Evolutionary conservation across 2,329 filamentous ascomycete genomes (phyloP), one percentile per base, ranked within the genome.

Genomic region (Cadophora sp.): DNA sequence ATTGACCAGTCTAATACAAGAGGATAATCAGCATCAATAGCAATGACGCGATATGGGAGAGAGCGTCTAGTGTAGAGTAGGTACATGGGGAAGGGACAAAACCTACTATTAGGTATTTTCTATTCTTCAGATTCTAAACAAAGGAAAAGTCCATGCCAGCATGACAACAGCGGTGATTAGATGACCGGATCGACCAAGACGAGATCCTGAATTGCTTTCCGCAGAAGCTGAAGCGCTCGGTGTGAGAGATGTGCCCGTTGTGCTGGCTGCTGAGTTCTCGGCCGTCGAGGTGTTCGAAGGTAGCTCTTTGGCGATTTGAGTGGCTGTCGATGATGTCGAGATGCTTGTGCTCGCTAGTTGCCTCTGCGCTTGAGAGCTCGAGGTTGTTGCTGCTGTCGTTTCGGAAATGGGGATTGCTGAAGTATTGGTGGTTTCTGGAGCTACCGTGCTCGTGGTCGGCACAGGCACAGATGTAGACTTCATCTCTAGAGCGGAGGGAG

Each of bases 41-140:
- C 53, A 31, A 31, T 48, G 37, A n/a, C 14, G 19, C 29, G 56
- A 19, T 59, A 34, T 31, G 40, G 37, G 16, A 26, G 22, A 34
- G 31, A 29, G 16, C 7, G 34, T 60, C 11, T 16, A 46, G 37
- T 27, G 26, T 43, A 26, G 19, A 37, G 43, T 46, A 62, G 4
- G 26, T 55, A 55, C 50, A 55, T 55, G 26, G 27, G 26, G 26
- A 6, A 62, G 59, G 40, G 50, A 19, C 26, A 27, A 24, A 62
- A 48, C 59, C 24, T 48, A 62, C 59, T 16, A 22, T 48, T 34
- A 48, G 43, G 19, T 48, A 37, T 59, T 5, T 24, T 59, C 31
- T 62, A 46, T 50, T 46, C n/a, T 22, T 62, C 59, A 62, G n/a
- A 62, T 31, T 19, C 40, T 24, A 22, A 62, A 31, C 26, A 62